A percentile compares a stretch with the other conserved stretches of the same genome.
Evolutionary conservation across 2,329 filamentous ascomycete genomes (phyloP).

Genomic region (Cladophialophora yegresii): DNA sequence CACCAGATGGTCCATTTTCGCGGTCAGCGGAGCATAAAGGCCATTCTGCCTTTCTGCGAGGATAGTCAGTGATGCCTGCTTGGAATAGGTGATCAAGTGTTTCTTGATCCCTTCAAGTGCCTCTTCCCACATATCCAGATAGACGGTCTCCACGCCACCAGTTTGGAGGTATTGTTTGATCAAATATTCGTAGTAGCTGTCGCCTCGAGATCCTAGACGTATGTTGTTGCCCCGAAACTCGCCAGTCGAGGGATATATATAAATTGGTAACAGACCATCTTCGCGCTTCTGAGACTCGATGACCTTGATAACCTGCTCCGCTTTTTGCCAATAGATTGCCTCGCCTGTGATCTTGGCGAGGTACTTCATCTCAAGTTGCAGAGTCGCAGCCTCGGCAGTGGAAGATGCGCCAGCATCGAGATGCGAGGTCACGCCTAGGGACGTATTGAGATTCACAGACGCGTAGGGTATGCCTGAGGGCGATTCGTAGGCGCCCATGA

Average conservation of each 20-base stretch:
- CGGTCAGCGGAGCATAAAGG: constrained; percentile 64
- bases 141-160: constrained; percentile 78
- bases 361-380: constrained; percentile 98
- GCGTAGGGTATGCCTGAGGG: constrained; percentile 84
- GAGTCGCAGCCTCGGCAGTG: constrained; percentile 85
- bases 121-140: constrained; percentile 91
- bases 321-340: constrained; percentile 85
- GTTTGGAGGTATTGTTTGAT: constrained; percentile 99
- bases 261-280: constrained; percentile 90
- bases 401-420: constrained; percentile 84
- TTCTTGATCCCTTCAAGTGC: constrained; percentile 82
- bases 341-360: constrained; percentile 92
- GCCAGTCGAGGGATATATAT: constrained; percentile 76
- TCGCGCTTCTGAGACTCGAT: constrained; percentile 77
- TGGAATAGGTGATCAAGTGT: constrained; percentile 86
- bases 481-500: constrained; percentile 86
- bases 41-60: constrained; percentile 82
- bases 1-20: constrained; percentile 98
- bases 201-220: constrained; percentile 86
- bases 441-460: constrained; percentile 81
- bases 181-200: constrained; percentile 98
- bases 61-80: constrained; percentile 78
- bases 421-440: constrained; percentile 76
- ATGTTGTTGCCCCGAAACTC: constrained; percentile 82
- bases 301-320: constrained; percentile 87